Evolutionary conservation across 2,329 filamentous ascomycete genomes (phyloP).

Genomic region (Clonostachys chloroleuca): DNA sequence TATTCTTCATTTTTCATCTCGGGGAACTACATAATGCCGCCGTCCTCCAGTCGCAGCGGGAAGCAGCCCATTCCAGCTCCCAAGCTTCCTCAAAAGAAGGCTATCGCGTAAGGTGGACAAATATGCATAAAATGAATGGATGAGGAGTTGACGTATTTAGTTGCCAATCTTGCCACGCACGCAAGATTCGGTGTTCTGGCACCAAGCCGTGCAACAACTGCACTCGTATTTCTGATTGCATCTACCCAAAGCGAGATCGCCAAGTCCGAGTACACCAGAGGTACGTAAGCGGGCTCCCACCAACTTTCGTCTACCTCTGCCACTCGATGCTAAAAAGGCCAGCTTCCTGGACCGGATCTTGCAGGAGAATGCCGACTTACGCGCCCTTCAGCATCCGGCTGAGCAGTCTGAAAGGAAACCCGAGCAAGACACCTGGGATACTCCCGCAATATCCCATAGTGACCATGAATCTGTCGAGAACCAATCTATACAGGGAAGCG

Average conservation of each 20-base stretch:
- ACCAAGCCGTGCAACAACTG: slow-evolving; percentile 25
- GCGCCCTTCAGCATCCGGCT: not conserved
- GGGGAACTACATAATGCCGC: no score
- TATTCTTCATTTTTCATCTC: no score
- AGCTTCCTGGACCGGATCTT: slow-evolving; percentile 26
- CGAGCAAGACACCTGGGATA: no score
- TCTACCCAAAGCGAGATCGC: slow-evolving; percentile 22
- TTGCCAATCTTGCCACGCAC: slow-evolving; percentile 15
- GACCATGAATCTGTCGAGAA: slow-evolving; percentile 10
- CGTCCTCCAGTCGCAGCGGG: no score
- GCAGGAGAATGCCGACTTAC: slow-evolving; percentile 15
- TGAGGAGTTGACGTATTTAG: not conserved
- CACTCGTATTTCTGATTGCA: slow-evolving; percentile 19
- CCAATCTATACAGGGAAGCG: no score
- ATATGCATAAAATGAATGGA: not conserved
- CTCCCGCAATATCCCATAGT: slow-evolving; percentile 5
- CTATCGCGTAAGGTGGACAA: no score
- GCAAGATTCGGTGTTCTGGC: slow-evolving; percentile 26
- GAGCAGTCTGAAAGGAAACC: no score
- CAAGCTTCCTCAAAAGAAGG: no score
- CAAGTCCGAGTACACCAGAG: slow-evolving; percentile 18
- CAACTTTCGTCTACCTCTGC: slow-evolving; percentile 1
- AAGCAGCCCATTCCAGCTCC: no score
- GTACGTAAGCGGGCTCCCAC: not conserved
- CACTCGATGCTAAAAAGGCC: slow-evolving; percentile 2